Conservation (phyloP, 2,329 filamentous ascomycete genomes). For the Lasiodiplodia sp. region DNA sequence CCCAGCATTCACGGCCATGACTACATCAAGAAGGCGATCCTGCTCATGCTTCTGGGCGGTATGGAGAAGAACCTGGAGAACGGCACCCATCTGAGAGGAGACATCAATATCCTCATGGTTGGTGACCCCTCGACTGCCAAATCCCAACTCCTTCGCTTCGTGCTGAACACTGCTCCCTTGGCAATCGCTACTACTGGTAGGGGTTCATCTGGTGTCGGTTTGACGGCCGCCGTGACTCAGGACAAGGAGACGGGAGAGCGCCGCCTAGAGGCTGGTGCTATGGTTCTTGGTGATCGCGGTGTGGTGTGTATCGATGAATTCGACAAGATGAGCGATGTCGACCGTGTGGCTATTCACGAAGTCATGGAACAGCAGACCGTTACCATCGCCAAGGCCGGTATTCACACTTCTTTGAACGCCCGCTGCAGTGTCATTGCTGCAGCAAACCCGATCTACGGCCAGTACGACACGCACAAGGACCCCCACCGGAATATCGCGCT, state of each 20-base stretch:
- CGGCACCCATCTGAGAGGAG: slow-evolving; percentile 94
- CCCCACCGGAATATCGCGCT: slow-evolving; percentile 98
- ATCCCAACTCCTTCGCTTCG: slow-evolving; percentile 95
- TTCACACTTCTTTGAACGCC: slow-evolving; percentile 96
- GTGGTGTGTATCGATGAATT: slow-evolving; percentile 99
- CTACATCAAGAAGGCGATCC: slow-evolving; percentile 96
- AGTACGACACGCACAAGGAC: slow-evolving; percentile 98
- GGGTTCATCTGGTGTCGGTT: slow-evolving; percentile 95
- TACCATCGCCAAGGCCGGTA: slow-evolving; percentile 97
- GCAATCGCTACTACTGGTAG: slow-evolving; percentile 97
- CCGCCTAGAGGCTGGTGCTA: slow-evolving; percentile 93
- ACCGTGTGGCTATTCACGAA: slow-evolving; percentile 98
- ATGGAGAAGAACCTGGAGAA: slow-evolving; percentile 99
- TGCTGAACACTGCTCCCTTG: slow-evolving; percentile 93
- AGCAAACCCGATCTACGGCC: slow-evolving; percentile 96
- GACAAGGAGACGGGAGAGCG: slow-evolving; percentile 98
- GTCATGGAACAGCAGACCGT: slow-evolving; percentile 99
- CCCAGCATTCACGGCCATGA: slow-evolving; percentile 97
- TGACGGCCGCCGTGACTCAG: slow-evolving; percentile 93
- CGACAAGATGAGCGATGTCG: slow-evolving; percentile 99
- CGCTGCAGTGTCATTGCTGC: slow-evolving; percentile 96
- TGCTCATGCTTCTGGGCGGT: slow-evolving; percentile 92
- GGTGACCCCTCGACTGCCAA: slow-evolving; percentile 98
- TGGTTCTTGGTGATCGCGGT: slow-evolving; percentile 96
- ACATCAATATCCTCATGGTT: slow-evolving; percentile 99